Evolutionary conservation across 1,284 basidiomycete genomes (phyloP).

Genomic region (Apiotrichum porosum): DNA sequence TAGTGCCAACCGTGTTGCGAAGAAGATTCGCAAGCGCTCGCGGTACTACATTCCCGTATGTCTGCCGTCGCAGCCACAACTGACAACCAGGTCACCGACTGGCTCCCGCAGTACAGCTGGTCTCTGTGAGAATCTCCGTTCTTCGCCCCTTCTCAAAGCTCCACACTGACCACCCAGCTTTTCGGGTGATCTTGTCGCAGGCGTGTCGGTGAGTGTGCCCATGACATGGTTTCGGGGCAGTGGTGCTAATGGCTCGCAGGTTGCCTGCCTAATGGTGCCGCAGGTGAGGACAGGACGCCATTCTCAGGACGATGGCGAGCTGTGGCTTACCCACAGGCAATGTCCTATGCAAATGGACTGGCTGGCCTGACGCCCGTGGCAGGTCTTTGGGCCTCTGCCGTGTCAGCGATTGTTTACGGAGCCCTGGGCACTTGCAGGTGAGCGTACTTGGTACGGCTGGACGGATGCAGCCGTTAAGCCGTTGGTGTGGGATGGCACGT

Average conservation of each 20-base stretch:
- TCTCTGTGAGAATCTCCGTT: constrained; percentile 58
- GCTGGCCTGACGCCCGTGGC: constrained; percentile 74
- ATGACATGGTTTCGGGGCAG: not conserved
- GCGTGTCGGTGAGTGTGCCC: constrained; percentile 64
- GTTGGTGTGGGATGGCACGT: no score
- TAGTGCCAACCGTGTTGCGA: constrained; percentile 18
- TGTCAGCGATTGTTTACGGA: constrained; percentile 76
- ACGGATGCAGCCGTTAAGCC: no score
- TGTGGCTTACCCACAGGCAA: constrained; percentile 49
- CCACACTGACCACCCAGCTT: constrained; percentile 53
- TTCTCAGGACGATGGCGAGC: not conserved
- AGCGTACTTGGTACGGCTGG: constrained; percentile 7
- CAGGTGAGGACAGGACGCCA: constrained; percentile 53
- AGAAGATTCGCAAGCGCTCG: constrained; percentile 43
- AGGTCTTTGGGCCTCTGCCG: constrained; percentile 76
- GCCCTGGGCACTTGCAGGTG: constrained; percentile 70
- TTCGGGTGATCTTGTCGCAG: constrained; percentile 74
- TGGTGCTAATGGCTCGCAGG: no score
- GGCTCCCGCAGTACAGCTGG: constrained; percentile 77
- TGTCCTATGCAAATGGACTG: constrained; percentile 83
- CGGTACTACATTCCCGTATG: constrained; percentile 48
- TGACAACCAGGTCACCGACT: constrained; percentile 48
- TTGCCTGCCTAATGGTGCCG: constrained; percentile 84
- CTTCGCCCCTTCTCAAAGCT: not conserved
- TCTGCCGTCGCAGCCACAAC: not conserved